phyloP scores from a whole-genome alignment of 305 asterid genomes.

The Caryopteris hybrid region DNA sequence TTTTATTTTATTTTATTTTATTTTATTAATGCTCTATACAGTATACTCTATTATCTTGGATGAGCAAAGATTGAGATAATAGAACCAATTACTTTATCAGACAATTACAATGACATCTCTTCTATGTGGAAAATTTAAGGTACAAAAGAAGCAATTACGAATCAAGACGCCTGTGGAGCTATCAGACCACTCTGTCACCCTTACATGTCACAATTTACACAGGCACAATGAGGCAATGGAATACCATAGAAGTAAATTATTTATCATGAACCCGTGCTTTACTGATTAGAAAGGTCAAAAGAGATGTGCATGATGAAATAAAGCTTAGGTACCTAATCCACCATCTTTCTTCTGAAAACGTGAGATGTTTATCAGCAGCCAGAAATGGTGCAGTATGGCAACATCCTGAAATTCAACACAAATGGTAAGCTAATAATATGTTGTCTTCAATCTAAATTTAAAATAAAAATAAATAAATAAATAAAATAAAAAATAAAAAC shows the following conservation, averaged over 20 bases:
- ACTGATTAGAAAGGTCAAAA: background rate
- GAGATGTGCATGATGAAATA: background rate
- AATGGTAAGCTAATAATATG: constrained; percentile 9
- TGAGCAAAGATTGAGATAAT: constrained; percentile 7
- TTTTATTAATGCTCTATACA: too few relatives aligned
- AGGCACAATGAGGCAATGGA: background rate
- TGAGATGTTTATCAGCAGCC: constrained; percentile 24
- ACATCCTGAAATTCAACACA: constrained; percentile 40
- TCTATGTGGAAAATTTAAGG: background rate
- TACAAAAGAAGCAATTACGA: background rate
- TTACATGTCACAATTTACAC: constrained; percentile 14
- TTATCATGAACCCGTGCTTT: constrained; percentile 2
- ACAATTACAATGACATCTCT: background rate
- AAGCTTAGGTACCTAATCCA: constrained; percentile 45
- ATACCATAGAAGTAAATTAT: background rate
- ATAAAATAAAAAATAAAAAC: background rate
- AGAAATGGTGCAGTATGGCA: constrained; percentile 24
- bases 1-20: too few relatives aligned
- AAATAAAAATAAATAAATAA: too few relatives aligned
- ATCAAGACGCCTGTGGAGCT: background rate
- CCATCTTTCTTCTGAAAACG: constrained; percentile 26
- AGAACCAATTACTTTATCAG: background rate
- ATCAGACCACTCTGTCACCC: background rate
- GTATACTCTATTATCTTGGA: too few relatives aligned
- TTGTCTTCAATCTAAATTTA: background rate